A percentile compares a stretch with the other conserved stretches of the same genome.
Conservation (phyloP, 2,329 filamentous ascomycete species). For the Nemania sp. region DNA sequence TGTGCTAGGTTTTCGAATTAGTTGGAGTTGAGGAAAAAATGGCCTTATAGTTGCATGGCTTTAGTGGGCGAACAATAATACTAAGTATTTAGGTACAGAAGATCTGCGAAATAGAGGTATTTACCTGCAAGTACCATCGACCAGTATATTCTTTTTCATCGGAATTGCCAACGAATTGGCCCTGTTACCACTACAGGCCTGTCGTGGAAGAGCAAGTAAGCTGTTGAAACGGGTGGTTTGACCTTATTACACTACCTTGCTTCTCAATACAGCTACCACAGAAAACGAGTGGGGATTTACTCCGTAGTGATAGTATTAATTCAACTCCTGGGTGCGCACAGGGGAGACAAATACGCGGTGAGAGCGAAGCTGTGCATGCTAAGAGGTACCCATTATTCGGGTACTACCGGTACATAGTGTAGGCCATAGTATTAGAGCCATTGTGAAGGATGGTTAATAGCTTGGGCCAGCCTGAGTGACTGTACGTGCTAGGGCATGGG, state of each 20-base stretch:
- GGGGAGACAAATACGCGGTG: slow-evolving; percentile 7
- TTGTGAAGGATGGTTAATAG: slow-evolving; percentile 2
- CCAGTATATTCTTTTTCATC: too few relatives aligned
- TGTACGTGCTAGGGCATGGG: too few relatives aligned
- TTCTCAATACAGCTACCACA: too few relatives aligned
- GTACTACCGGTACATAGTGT: neutral
- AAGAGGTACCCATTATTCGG: neutral
- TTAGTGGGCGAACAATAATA: slow-evolving; percentile 6
- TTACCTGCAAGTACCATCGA: too few relatives aligned
- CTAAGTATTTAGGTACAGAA: neutral
- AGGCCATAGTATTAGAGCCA: neutral
- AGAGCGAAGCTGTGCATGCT: neutral
- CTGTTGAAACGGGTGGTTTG: too few relatives aligned
- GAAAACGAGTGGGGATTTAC: too few relatives aligned
- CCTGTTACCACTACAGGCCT: too few relatives aligned
- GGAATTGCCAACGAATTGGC: too few relatives aligned
- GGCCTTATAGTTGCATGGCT: neutral
- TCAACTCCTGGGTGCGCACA: neutral
- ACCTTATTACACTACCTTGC: too few relatives aligned
- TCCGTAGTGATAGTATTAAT: too few relatives aligned
- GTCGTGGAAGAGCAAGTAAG: too few relatives aligned
- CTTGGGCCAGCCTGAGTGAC: too few relatives aligned
- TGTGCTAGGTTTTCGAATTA: neutral
- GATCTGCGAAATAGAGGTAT: slow-evolving; percentile 22
- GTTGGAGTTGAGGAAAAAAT: slow-evolving; percentile 14